Evolutionary conservation across 2,329 filamentous ascomycete species (phyloP).

Genomic region (Phialophora verrucosa): DNA sequence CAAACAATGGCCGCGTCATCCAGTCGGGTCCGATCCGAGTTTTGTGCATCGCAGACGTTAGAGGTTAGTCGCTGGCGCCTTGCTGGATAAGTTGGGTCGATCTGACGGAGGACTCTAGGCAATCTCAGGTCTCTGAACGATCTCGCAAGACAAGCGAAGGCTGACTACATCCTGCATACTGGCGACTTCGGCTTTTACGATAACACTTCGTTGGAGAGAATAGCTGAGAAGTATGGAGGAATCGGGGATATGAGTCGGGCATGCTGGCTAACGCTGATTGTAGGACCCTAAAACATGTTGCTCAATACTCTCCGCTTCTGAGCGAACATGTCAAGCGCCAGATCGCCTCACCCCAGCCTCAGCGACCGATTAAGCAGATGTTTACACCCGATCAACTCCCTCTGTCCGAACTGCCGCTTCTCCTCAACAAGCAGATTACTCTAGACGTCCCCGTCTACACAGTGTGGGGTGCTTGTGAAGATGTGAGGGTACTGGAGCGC

Average conservation of each 20-base stretch:
- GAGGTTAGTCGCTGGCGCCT: conserved; percentile 47
- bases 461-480: conserved; percentile 98
- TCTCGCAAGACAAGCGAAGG: conserved; percentile 89
- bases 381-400: conserved; percentile 82
- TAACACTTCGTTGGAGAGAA: conserved; percentile 90
- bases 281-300: conserved; percentile 96
- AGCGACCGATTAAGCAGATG: conserved; percentile 74
- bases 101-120: conserved; percentile 60
- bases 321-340: conserved; percentile 73
- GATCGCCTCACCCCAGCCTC: conserved; percentile 70
- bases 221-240: conserved; percentile 89
- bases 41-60: conserved; percentile 58
- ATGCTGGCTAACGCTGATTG: conserved; percentile 32
- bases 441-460: conserved; percentile 97
- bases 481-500: conserved; percentile 96
- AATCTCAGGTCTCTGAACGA: conserved; percentile 96
- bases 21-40: conserved; percentile 55
- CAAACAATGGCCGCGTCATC: conserved; percentile 57
- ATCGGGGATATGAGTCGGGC: neutral
- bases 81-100: neutral
- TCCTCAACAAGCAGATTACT: conserved; percentile 85
- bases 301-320: conserved; percentile 95
- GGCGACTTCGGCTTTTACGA: conserved; percentile 99
- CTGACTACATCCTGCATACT: conserved; percentile 97
- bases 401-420: conserved; percentile 87